Percentiles rank a stretch among this genome's conserved stretches.
phyloP scores from a whole-genome alignment of 495 filamentous ascomycete genomes.

The Aspergillus biplanus region DNA sequence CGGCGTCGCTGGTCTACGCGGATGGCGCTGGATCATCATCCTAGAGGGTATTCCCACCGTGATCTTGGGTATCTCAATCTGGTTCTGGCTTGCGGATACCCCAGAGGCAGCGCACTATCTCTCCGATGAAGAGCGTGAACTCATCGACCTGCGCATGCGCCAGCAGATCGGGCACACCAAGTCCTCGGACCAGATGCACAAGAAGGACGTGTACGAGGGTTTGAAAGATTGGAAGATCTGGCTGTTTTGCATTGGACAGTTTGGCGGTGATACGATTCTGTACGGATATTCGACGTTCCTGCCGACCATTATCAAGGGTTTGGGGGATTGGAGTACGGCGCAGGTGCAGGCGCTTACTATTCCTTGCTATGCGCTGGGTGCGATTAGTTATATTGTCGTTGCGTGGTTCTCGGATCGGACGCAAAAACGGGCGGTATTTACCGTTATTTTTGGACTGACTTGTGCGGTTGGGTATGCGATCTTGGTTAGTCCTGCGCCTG shows the following conservation, averaged over 20 bases:
- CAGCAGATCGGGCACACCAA: constrained; percentile 20
- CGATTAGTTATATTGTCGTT: constrained; percentile 45
- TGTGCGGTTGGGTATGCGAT: constrained; percentile 12
- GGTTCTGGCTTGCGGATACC: constrained; percentile 60
- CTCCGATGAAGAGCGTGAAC: constrained; percentile 51
- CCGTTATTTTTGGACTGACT: constrained; percentile 24
- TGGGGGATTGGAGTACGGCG: constrained; percentile 55
- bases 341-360: constrained; percentile 49
- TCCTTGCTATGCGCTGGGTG: constrained; percentile 47
- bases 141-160: constrained; percentile 39
- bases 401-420: constrained; percentile 44
- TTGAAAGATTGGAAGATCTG: constrained; percentile 43
- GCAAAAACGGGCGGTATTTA: constrained; percentile 27
- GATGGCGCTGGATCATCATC: constrained; percentile 51
- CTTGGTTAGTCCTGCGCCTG: constrained; percentile 37
- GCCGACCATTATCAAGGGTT: constrained; percentile 56
- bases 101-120: constrained; percentile 57
- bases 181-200: constrained; percentile 49
- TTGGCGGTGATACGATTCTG: constrained; percentile 58
- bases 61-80: constrained; percentile 51
- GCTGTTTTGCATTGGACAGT: constrained; percentile 49
- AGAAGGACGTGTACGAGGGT: constrained; percentile 52
- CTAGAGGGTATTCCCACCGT: constrained; percentile 59
- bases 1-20: constrained; percentile 34
- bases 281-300: constrained; percentile 65